Conservation (phyloP, 2,329 filamentous ascomycete genomes). For the Bipolaris bicolor region DNA sequence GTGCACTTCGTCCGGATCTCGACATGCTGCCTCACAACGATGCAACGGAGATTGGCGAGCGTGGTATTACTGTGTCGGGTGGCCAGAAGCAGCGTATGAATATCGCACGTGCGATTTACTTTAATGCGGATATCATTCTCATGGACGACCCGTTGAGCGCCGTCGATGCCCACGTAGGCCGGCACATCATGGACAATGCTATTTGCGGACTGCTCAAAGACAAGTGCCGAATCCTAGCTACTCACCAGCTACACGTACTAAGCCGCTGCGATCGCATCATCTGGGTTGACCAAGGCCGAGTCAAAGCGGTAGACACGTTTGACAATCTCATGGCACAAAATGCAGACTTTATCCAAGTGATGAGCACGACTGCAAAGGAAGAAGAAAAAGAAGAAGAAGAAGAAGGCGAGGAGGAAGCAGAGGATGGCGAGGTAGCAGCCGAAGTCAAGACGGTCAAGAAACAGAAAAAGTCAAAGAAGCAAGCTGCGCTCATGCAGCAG, state of each 20-base stretch:
- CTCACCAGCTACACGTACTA: constrained; percentile 92
- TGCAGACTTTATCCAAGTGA: constrained; percentile 77
- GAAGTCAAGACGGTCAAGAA: constrained; percentile 65
- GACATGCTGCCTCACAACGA: constrained; percentile 94
- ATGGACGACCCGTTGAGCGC: constrained; percentile 69
- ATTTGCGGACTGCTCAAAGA: constrained; percentile 87
- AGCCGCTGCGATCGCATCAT: constrained; percentile 90
- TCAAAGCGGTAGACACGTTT: constrained; percentile 87
- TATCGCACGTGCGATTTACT: constrained; percentile 80
- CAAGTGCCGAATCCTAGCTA: constrained; percentile 90
- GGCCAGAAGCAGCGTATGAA: constrained; percentile 95
- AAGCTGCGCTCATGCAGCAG: constrained; percentile 71
- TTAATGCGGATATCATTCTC: constrained; percentile 66
- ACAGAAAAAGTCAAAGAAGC: constrained; percentile 54
- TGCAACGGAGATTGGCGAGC: constrained; percentile 89
- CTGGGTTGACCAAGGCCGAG: constrained; percentile 86
- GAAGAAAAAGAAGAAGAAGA: constrained; percentile 54
- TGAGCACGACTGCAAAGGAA: constrained; percentile 78
- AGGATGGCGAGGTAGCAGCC: constrained; percentile 55
- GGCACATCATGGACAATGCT: constrained; percentile 87
- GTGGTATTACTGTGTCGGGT: constrained; percentile 92
- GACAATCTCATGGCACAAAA: constrained; percentile 83
- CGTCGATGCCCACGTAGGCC: constrained; percentile 65
- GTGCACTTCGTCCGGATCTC: constrained; percentile 81
- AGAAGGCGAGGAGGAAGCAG: constrained; percentile 56